Percentiles rank a stretch among this genome's conserved stretches.
Evolutionary conservation across 1,139 yeast species (phyloP).

Genomic region (Diutina mesorugosa): DNA sequence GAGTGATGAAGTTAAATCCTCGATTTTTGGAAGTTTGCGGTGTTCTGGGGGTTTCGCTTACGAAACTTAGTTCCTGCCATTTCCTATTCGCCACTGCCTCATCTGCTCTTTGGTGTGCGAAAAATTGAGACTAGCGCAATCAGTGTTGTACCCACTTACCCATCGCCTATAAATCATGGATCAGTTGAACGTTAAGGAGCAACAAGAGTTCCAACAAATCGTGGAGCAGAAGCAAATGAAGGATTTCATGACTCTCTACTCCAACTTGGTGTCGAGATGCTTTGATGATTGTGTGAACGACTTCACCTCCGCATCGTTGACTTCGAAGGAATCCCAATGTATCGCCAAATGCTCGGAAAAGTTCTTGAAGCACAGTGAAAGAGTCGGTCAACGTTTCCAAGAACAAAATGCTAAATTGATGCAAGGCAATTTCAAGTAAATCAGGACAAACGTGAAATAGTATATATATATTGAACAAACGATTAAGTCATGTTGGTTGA

Average conservation of each 20-base stretch:
- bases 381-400: conserved; percentile 98
- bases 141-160: neutral
- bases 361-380: conserved; percentile 94
- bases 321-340: conserved; percentile 76
- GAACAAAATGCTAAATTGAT: conserved; percentile 52
- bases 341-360: conserved; percentile 90
- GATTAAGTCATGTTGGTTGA: neutral
- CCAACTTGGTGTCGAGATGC: conserved; percentile 91
- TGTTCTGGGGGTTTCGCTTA: no score
- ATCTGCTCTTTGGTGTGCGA: neutral
- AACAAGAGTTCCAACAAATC: conserved; percentile 88
- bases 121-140: neutral
- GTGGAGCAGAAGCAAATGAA: conserved; percentile 98
- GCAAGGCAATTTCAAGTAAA: conserved; percentile 9
- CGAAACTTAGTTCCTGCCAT: neutral
- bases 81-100: neutral
- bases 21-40: no score
- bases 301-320: conserved; percentile 82
- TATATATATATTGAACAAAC: neutral
- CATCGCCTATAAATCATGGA: conserved; percentile 33
- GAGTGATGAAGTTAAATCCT: no score
- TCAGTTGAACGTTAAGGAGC: conserved; percentile 81
- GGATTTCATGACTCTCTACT: conserved; percentile 94
- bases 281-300: conserved; percentile 96
- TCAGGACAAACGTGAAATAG: neutral